Evolutionary conservation across 768 basidiomycete genomes (phyloP), one percentile per base, ranked within the genome.

Genomic region (Tremella mesenterica): DNA sequence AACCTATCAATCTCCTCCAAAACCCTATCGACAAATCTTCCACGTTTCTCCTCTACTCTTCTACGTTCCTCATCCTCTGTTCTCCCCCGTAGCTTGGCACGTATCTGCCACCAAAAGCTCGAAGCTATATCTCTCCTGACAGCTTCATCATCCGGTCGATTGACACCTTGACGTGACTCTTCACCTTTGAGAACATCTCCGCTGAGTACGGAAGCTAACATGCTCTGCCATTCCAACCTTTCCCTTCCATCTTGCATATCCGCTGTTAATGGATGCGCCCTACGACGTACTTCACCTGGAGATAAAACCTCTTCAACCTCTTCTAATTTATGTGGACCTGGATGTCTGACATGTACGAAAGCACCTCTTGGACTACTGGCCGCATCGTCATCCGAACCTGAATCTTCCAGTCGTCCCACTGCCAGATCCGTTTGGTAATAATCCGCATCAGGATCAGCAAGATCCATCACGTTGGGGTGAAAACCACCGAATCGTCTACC

Each of bases 161-260:
- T 86, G 44, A 83, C 83, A 26, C 86, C 85, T 55, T 96, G 91
- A 52, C 95, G 82, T 23, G 86, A 86, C 75, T 90, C 95, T 76
- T 97, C 95, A 0, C 88, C 86, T 70, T 85, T 88, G 59, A 99
- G 81, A 10, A 99, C 90, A 64, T 97, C 92, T 9, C 95, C 92
- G 27, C 82, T 82, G 43, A 99, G 79, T 23, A 97, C 93, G 27
- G 91, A 93, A 12, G 88, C 82, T 28, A 97, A 81, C 83, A 96
- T 85, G 16, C 85, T 85, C 73, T 92, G 90, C 95, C 95, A 97
- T 73, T 95, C 91, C 44, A 92, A 73, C 25, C 92, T 79, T 63
- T 90, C 86, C 57, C 81, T 79, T 66, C 89, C 85, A 63, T 86
- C 82, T 49, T 79, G 76, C 1, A 85, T 84, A 36, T 81, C 80